These are phyloP conservation scores for Bipolaris victoriae DNA, from an alignment of 2,329 filamentous ascomycete genomes.

Conservation along the genomic window DNA sequence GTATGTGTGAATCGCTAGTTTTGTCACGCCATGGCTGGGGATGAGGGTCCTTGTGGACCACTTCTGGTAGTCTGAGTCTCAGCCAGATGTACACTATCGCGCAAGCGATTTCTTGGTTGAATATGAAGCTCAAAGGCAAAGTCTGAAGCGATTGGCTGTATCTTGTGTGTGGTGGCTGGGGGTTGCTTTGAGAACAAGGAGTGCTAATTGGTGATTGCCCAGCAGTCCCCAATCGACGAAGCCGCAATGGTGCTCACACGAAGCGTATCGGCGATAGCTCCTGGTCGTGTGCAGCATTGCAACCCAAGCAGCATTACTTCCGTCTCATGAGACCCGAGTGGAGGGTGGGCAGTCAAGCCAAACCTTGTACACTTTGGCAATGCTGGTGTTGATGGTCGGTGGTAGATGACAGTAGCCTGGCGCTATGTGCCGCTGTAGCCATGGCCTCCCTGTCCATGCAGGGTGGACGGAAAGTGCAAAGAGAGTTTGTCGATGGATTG, in stretches of 20 bases:
- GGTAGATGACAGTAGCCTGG: neutral
- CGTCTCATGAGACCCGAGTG: neutral
- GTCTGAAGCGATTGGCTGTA: constrained; percentile 33
- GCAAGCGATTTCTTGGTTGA: constrained; percentile 42
- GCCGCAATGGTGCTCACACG: neutral
- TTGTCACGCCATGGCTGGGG: constrained; percentile 21
- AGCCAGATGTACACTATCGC: constrained; percentile 45
- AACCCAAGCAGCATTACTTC: neutral
- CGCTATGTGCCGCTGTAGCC: neutral
- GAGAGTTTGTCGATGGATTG: neutral
- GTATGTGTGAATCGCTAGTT: constrained; percentile 27
- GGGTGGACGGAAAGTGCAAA: neutral
- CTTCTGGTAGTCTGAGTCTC: constrained; percentile 50
- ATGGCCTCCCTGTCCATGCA: neutral
- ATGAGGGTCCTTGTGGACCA: constrained; percentile 44
- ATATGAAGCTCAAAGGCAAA: constrained; percentile 46
- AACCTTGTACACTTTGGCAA: neutral
- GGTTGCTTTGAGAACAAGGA: neutral
- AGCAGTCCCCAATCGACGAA: neutral
- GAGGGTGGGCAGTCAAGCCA: neutral
- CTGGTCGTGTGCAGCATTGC: neutral
- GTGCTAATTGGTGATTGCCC: constrained; percentile 14
- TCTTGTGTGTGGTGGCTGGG: neutral
- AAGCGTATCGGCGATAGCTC: neutral
- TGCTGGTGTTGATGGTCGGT: neutral